Evolutionary conservation across 23 red algal genomes (phyloP).

Genomic region (Pyropia haitanensis): DNA sequence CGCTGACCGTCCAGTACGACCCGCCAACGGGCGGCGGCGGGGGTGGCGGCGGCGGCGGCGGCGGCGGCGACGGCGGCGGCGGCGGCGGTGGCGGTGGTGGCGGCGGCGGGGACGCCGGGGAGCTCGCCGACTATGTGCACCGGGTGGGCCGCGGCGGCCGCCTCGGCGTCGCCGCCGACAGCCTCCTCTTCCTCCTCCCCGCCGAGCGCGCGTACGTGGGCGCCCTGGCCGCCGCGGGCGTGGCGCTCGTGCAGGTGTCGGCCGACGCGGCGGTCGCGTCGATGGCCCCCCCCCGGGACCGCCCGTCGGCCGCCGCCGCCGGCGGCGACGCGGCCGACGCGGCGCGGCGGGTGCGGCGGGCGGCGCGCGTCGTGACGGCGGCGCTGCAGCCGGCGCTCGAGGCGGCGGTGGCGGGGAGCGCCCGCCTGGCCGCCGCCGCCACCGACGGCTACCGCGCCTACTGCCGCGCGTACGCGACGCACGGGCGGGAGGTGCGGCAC

Average conservation of each 20-base stretch:
- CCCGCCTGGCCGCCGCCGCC: conserved; percentile 27
- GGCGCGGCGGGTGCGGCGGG: conserved; percentile 19
- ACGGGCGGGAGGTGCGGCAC: conserved; percentile 54
- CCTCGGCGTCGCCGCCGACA: conserved; percentile 50
- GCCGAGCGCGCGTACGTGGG: conserved; percentile 61
- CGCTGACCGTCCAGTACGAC: conserved; percentile 84
- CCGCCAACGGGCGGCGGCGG: conserved; percentile 70
- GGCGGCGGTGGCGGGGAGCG: conserved; percentile 15
- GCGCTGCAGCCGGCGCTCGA: conserved; percentile 46
- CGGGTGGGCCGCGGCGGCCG: conserved; percentile 80
- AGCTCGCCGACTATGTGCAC: conserved; percentile 83
- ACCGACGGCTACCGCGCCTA: conserved; percentile 57
- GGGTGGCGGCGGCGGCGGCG: conserved; percentile 62
- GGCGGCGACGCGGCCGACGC: not conserved
- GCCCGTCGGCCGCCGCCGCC: no score
- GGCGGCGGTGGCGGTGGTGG: conserved; percentile 74
- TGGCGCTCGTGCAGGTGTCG: conserved; percentile 39
- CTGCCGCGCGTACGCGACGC: conserved; percentile 74
- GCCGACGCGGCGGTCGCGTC: conserved; percentile 43
- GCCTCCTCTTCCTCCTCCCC: conserved; percentile 68
- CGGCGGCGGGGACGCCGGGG: conserved; percentile 36
- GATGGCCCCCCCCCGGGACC: conserved; percentile 21
- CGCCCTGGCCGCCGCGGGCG: conserved; percentile 22
- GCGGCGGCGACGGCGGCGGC: conserved; percentile 71
- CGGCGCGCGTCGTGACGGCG: conserved; percentile 25